phyloP scores from a whole-genome alignment of 805 yeast species.

The Lipomyces spencermartinsiae region DNA sequence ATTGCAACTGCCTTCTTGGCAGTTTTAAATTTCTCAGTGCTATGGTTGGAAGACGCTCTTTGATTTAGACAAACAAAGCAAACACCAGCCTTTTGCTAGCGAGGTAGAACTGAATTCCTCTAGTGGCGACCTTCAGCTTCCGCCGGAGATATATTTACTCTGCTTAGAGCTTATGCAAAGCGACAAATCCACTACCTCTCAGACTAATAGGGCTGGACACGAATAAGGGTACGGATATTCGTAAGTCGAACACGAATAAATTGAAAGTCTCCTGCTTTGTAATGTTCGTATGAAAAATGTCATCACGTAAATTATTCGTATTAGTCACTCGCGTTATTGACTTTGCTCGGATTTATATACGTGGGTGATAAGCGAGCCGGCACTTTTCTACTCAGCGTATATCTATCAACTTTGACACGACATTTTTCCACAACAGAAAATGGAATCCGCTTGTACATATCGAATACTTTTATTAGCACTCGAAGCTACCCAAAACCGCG shows the following conservation, averaged over 20 bases:
- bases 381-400: neutral
- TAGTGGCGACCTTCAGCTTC: neutral
- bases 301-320: too few relatives aligned
- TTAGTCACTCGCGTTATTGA: too few relatives aligned
- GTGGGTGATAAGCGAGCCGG: neutral
- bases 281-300: too few relatives aligned
- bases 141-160: neutral
- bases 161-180: neutral
- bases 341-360: too few relatives aligned
- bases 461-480: neutral
- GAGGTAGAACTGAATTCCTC: neutral
- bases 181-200: too few relatives aligned
- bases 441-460: neutral
- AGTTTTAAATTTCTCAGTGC: neutral
- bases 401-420: neutral
- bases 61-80: neutral
- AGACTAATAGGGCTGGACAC: too few relatives aligned
- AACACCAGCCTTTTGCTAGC: neutral
- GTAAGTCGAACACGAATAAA: too few relatives aligned
- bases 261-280: too few relatives aligned
- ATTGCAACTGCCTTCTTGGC: neutral
- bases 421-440: neutral
- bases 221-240: too few relatives aligned
- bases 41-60: neutral
- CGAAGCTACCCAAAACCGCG: neutral